phyloP scores from a whole-genome alignment of 2,329 filamentous ascomycete genomes.

The Alternaria viburni region DNA sequence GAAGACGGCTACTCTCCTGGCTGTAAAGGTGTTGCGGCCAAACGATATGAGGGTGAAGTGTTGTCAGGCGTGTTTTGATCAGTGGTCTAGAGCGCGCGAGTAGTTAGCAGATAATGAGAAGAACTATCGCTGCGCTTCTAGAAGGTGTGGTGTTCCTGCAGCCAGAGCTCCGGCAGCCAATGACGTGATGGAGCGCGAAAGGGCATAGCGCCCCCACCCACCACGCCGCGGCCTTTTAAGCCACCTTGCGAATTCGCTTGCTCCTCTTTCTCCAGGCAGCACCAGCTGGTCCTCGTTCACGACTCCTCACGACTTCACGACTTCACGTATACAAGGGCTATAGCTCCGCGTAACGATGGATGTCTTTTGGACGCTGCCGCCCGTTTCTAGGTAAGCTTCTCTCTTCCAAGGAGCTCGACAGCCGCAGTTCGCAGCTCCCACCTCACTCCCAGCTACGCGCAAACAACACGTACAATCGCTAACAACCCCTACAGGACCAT shows the following conservation, averaged over 20 bases:
- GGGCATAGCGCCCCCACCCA: conserved; percentile 13
- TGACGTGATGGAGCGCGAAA: conserved; percentile 5
- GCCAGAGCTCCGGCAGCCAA: not conserved
- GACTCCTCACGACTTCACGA: conserved; percentile 6
- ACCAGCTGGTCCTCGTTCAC: conserved; percentile 40
- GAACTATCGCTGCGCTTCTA: not conserved
- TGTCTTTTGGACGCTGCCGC: conserved; percentile 69
- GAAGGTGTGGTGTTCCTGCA: not conserved
- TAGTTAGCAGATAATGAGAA: too few relatives aligned
- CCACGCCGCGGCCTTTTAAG: conserved; percentile 16
- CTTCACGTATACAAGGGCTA: conserved; percentile 24
- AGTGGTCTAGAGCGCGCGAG: too few relatives aligned
- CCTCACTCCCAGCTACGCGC: not conserved
- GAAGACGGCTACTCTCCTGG: not conserved
- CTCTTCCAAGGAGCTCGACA: not conserved
- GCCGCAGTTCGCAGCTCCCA: not conserved
- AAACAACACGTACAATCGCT: conserved; percentile 35
- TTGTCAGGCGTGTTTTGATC: not conserved
- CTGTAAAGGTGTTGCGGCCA: too few relatives aligned
- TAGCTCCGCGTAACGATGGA: conserved; percentile 56
- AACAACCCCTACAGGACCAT: conserved; percentile 67
- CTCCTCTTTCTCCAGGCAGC: conserved; percentile 42
- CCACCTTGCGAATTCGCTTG: conserved; percentile 23
- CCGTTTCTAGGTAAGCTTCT: conserved; percentile 67
- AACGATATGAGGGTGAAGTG: too few relatives aligned